A percentile compares a stretch with the other conserved stretches of the same genome.
These are phyloP conservation scores for Arbutus unedo DNA, from an alignment of 148 eudicot genomes.

Conservation along the genomic window DNA sequence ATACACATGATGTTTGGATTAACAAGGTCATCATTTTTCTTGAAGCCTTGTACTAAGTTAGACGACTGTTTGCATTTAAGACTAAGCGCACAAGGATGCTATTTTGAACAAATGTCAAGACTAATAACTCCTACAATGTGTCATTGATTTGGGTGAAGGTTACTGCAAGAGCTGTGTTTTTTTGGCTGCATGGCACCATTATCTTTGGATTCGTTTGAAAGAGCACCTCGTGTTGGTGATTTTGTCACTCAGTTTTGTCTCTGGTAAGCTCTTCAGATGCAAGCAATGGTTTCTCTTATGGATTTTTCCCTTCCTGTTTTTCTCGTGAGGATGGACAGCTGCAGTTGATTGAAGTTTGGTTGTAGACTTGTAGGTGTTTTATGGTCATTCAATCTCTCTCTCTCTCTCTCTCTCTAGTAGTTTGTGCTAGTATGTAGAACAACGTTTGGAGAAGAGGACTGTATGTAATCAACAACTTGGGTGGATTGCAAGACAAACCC, in stretches of 20 bases:
- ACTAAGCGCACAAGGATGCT: background rate
- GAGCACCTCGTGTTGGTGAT: background rate
- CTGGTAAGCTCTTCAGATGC: background rate
- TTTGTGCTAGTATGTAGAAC: background rate
- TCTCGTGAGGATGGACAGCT: background rate
- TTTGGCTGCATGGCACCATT: background rate
- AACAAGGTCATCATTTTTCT: background rate
- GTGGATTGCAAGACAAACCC: background rate
- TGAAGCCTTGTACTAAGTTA: background rate
- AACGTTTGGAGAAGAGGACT: background rate
- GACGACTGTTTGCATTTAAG: background rate
- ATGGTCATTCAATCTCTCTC: background rate
- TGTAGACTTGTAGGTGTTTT: background rate
- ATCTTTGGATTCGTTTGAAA: background rate
- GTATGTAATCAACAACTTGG: background rate
- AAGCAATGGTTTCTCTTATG: background rate
- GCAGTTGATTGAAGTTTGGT: background rate
- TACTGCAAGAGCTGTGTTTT: background rate
- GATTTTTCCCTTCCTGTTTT: background rate
- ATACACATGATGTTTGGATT: too few species aligned
- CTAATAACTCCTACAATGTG: background rate
- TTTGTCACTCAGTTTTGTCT: background rate
- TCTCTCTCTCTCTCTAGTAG: background rate
- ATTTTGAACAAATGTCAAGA: background rate
- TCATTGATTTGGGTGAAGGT: background rate